Evolutionary conservation across 352 stramenopile species (phyloP).

Genomic region (Halophytophthora batemanensis): DNA sequence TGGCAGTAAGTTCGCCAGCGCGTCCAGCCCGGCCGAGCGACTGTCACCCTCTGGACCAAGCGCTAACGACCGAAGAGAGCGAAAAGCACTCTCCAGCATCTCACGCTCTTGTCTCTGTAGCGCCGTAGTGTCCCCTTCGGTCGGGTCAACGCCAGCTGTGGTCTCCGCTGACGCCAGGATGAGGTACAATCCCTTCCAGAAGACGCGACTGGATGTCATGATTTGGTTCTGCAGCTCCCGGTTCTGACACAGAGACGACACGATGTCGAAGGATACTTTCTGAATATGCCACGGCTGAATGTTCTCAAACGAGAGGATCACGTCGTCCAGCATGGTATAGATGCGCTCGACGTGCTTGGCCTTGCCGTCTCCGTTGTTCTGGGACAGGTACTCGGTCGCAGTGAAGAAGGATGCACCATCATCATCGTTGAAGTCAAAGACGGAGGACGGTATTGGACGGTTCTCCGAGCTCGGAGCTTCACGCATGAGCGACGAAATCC

Average conservation of each 20-base stretch:
- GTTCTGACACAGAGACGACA: conserved; percentile 59
- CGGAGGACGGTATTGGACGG: conserved; percentile 15
- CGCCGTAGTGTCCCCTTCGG: conserved; percentile 31
- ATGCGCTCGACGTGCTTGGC: conserved; percentile 43
- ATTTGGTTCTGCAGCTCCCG: conserved; percentile 60
- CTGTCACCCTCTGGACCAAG: conserved; percentile 53
- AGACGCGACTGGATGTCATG: conserved; percentile 57
- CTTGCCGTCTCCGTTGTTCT: conserved; percentile 25
- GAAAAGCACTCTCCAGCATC: conserved; percentile 74
- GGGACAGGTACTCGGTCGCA: conserved; percentile 45
- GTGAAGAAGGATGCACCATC: conserved; percentile 54
- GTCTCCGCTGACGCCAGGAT: conserved; percentile 68
- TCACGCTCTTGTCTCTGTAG: conserved; percentile 65
- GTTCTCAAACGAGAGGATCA: conserved; percentile 68
- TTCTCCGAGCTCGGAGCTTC: conserved; percentile 1
- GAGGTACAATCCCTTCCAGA: conserved; percentile 79
- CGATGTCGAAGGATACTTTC: conserved; percentile 73
- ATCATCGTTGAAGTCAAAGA: conserved; percentile 40
- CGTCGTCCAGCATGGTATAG: conserved; percentile 56
- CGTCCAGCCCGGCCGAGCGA: conserved; percentile 52
- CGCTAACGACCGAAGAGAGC: conserved; percentile 52
- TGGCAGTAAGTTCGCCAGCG: conserved; percentile 64
- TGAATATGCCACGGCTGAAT: conserved; percentile 81
- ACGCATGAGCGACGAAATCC: conserved; percentile 37
- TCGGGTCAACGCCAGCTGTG: conserved; percentile 34